These are phyloP conservation scores for Sugiyamaella xylanicola DNA, from an alignment of 1,139 yeast species.

Conservation along the genomic window DNA sequence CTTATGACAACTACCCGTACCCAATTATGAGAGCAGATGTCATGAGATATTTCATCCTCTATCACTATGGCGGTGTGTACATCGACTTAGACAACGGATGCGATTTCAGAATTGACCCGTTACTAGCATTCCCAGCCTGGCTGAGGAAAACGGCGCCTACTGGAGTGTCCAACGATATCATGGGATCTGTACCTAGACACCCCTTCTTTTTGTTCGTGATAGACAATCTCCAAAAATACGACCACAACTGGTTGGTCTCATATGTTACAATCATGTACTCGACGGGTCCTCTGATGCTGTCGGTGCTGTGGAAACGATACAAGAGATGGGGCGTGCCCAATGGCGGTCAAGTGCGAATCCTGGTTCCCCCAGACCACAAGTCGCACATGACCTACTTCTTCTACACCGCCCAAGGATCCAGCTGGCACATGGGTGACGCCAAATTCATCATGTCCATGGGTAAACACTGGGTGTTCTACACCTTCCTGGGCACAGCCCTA, in stretches of 20 bases:
- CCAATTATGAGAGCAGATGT: conserved; percentile 91
- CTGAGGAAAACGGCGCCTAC: conserved; percentile 85
- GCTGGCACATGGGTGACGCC: conserved; percentile 89
- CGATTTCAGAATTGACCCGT: conserved; percentile 70
- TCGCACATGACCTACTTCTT: conserved; percentile 50
- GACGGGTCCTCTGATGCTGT: conserved; percentile 85
- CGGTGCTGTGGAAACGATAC: conserved; percentile 84
- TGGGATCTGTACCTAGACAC: conserved; percentile 85
- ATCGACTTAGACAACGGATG: conserved; percentile 91
- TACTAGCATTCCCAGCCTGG: conserved; percentile 78
- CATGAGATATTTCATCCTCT: conserved; percentile 81
- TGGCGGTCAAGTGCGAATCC: conserved; percentile 50
- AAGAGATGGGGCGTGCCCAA: conserved; percentile 57
- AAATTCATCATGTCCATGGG: conserved; percentile 69
- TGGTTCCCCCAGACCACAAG: conserved; percentile 64
- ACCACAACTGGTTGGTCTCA: conserved; percentile 52
- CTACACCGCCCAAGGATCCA: conserved; percentile 71
- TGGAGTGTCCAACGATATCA: conserved; percentile 88
- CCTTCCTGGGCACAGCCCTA: conserved; percentile 63
- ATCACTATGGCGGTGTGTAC: conserved; percentile 84
- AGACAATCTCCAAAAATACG: conserved; percentile 60
- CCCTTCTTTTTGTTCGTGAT: conserved; percentile 77
- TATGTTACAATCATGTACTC: conserved; percentile 90
- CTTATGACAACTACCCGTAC: conserved; percentile 75
- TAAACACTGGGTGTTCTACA: conserved; percentile 68